phyloP scores from a whole-genome alignment of 2,329 filamentous ascomycete species.

The Colletotrichum tanaceti region DNA sequence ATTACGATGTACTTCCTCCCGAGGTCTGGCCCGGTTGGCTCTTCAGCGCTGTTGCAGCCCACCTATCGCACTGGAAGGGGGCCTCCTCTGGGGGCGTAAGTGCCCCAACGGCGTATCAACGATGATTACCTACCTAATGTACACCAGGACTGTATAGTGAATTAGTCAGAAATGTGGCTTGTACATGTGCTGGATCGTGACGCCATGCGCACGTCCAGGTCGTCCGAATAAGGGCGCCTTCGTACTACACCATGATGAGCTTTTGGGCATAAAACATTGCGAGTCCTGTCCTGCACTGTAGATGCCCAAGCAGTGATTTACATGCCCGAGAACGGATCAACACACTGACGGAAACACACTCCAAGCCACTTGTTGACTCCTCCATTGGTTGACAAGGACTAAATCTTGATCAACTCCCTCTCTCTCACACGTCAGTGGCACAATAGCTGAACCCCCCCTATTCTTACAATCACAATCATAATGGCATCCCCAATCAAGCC shows the following conservation, averaged over 20 bases:
- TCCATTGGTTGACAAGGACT: too few relatives aligned
- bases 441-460: too few relatives aligned
- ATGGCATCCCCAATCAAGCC: slow-evolving; percentile 45
- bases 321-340: background rate
- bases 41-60: too few relatives aligned
- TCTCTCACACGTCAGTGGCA: background rate
- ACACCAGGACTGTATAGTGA: too few relatives aligned
- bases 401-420: too few relatives aligned
- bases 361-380: too few relatives aligned
- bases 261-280: background rate
- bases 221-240: slow-evolving; percentile 17
- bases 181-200: slow-evolving; percentile 8
- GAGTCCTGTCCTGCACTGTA: background rate
- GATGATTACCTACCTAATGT: too few relatives aligned
- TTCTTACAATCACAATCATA: background rate
- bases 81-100: too few relatives aligned
- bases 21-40: too few relatives aligned
- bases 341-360: background rate
- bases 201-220: slow-evolving; percentile 19
- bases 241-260: too few relatives aligned
- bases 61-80: too few relatives aligned
- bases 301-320: background rate
- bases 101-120: background rate
- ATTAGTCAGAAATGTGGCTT: slow-evolving; percentile 6
- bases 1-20: too few relatives aligned